Evolutionary conservation across 2,329 filamentous ascomycete genomes (phyloP).

Genomic region (Tolypocladium endophyticum): DNA sequence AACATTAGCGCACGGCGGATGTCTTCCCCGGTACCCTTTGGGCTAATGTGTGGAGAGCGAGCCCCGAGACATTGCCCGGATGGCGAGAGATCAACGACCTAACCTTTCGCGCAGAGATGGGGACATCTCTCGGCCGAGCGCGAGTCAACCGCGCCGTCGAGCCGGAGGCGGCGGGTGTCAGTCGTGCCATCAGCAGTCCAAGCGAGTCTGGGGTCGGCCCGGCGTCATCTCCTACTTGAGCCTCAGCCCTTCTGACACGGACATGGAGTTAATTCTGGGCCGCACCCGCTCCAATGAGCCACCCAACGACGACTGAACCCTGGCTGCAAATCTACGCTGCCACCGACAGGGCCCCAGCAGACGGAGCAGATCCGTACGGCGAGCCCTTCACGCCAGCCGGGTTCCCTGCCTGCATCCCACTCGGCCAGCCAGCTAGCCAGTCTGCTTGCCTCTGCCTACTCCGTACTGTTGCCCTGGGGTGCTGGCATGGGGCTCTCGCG

Average conservation of each 20-base stretch:
- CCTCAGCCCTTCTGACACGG: neutral
- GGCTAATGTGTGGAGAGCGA: conserved; percentile 1
- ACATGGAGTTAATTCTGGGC: neutral
- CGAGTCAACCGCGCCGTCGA: neutral
- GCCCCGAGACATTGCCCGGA: neutral
- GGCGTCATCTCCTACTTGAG: conserved; percentile 1
- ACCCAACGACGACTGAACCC: neutral
- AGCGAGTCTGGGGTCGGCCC: conserved; percentile 4
- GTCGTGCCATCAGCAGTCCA: neutral
- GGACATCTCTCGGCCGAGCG: conserved; percentile 5
- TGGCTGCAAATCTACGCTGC: neutral
- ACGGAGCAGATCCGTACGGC: conserved; percentile 1
- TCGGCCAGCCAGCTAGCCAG: neutral
- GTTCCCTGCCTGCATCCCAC: neutral
- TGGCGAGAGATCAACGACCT: neutral
- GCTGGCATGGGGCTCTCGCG: neutral
- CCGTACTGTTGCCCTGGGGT: neutral
- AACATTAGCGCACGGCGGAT: conserved; percentile 7
- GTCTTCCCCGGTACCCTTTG: conserved; percentile 3
- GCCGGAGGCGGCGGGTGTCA: neutral
- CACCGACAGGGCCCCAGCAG: neutral
- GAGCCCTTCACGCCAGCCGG: neutral
- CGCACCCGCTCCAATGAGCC: neutral
- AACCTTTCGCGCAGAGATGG: neutral
- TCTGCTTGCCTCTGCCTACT: neutral